Evolutionary conservation across 2,329 filamentous ascomycete genomes (phyloP), one percentile per base, ranked within the genome.

Genomic region (Beauveria brongniartii): DNA sequence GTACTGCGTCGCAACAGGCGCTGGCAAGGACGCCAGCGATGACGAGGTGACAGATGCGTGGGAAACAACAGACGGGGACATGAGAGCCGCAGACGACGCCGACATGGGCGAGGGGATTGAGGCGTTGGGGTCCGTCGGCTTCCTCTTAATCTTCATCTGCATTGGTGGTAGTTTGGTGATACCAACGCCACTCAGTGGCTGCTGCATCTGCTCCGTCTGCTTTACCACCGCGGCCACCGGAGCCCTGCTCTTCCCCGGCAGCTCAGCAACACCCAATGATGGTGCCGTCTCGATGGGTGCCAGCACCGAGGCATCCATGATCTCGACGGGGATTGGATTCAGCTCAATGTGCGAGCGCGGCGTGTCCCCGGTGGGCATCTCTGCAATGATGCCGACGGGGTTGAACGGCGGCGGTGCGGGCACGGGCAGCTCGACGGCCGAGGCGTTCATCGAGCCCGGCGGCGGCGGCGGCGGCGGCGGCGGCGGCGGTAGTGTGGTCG

Each of bases 291-390:
- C 71, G 22, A 74, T 71, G 0, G 75, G 72, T 1, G 74, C 72
- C 5, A 75, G 65, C 7, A 75, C 65, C 7, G 69, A 69, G 28
- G 72, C 72, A 52, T 75, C 76, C 1, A 71, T 74, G 64, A 82
- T 74, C 65, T 82, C 79, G 3, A 80, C 72, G 0, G 78, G 75
- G 0, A 75, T 68, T 0, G 78, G 79, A 46, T 80, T 70, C 14
- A 67, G 69, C 63, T 82, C 79, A 6, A 76, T 71, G 1, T 68
- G 67, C 7, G 78, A 75, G 8, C 64, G 64, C 0, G 71, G 73
- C 0, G 78, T 80, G 24, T 73, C 67, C 20, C 76, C 74, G 10
- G 77, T 80, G 5, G 77, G 67, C 71, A 82, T 77, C 67, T 82
- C 80, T 3, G 79, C 75, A 24, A 82, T 69, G 18, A 75, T 46